Evolutionary conservation across 768 basidiomycete genomes (phyloP).

Genomic region (Podaxis sp.): DNA sequence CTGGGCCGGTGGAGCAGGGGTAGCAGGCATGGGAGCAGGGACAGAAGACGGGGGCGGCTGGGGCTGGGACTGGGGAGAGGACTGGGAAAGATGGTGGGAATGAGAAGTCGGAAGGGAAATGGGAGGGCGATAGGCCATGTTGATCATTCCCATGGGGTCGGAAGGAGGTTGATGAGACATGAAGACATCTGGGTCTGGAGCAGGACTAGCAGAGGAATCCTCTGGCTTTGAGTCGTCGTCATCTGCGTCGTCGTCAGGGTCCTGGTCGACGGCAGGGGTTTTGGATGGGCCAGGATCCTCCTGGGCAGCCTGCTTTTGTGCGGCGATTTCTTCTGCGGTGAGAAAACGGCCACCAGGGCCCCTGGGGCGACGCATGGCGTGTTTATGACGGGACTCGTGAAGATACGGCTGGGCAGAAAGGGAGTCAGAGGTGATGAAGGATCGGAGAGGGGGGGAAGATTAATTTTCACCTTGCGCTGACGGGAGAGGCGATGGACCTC

Average conservation of each 20-base stretch:
- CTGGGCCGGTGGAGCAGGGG: not conserved
- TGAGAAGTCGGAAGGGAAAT: slow-evolving; percentile 12
- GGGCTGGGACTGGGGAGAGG: slow-evolving; percentile 14
- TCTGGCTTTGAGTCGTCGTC: slow-evolving; percentile 42
- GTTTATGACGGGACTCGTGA: slow-evolving; percentile 96
- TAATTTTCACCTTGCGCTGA: slow-evolving; percentile 76
- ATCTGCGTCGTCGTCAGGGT: slow-evolving; percentile 24
- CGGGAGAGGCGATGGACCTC: slow-evolving; percentile 91
- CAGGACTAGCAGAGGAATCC: slow-evolving; percentile 23
- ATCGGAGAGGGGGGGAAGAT: not conserved
- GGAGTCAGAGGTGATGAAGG: slow-evolving; percentile 13
- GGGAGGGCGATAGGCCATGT: slow-evolving; percentile 21
- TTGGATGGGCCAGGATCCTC: slow-evolving; percentile 31
- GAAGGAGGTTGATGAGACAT: slow-evolving; percentile 18
- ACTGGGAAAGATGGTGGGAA: slow-evolving; percentile 16
- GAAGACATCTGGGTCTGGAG: slow-evolving; percentile 21
- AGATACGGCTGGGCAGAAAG: slow-evolving; percentile 75
- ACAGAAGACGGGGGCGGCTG: slow-evolving; percentile 3
- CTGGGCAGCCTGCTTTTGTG: slow-evolving; percentile 54
- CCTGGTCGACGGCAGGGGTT: slow-evolving; percentile 32
- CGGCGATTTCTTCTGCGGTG: slow-evolving; percentile 92
- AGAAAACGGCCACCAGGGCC: slow-evolving; percentile 98
- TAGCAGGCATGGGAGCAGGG: slow-evolving; percentile 12
- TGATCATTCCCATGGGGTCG: slow-evolving; percentile 26
- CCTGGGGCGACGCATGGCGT: slow-evolving; percentile 95